phyloP scores from a whole-genome alignment of 1,284 basidiomycete species.

The Earliella scabrosa region DNA sequence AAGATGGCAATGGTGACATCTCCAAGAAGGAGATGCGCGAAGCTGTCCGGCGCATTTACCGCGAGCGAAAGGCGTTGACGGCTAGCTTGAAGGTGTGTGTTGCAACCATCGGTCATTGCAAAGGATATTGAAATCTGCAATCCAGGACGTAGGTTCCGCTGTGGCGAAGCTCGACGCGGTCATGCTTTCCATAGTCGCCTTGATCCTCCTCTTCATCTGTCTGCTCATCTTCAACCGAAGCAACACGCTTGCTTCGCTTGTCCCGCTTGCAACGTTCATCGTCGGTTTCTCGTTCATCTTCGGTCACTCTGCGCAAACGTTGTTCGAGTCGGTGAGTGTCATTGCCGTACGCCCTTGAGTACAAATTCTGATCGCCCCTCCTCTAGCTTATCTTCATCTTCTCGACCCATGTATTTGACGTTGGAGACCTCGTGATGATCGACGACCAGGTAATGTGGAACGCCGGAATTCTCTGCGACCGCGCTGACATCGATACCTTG shows the following conservation, averaged over 20 bases:
- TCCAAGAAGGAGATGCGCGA: slow-evolving; percentile 83
- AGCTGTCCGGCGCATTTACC: slow-evolving; percentile 82
- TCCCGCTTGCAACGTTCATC: slow-evolving; percentile 81
- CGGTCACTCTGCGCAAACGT: slow-evolving; percentile 80
- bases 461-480: neutral
- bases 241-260: slow-evolving; percentile 76
- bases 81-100: slow-evolving; percentile 68
- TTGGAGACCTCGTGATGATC: slow-evolving; percentile 80
- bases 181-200: slow-evolving; percentile 61
- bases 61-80: slow-evolving; percentile 75
- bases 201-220: slow-evolving; percentile 73
- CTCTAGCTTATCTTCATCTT: slow-evolving; percentile 80
- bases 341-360: neutral
- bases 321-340: slow-evolving; percentile 75
- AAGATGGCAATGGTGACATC: slow-evolving; percentile 85
- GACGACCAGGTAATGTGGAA: slow-evolving; percentile 60
- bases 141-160: slow-evolving; percentile 66
- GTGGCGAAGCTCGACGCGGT: slow-evolving; percentile 80
- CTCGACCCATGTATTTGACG: slow-evolving; percentile 80
- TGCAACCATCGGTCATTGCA: neutral
- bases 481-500: slow-evolving; percentile 27
- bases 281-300: slow-evolving; percentile 84
- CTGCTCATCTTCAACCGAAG: slow-evolving; percentile 79
- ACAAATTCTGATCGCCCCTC: neutral
- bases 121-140: neutral